Base-by-base conservation (phyloP, 192 early-diverging fungal genomes). In the Backusella westeae region DNA sequence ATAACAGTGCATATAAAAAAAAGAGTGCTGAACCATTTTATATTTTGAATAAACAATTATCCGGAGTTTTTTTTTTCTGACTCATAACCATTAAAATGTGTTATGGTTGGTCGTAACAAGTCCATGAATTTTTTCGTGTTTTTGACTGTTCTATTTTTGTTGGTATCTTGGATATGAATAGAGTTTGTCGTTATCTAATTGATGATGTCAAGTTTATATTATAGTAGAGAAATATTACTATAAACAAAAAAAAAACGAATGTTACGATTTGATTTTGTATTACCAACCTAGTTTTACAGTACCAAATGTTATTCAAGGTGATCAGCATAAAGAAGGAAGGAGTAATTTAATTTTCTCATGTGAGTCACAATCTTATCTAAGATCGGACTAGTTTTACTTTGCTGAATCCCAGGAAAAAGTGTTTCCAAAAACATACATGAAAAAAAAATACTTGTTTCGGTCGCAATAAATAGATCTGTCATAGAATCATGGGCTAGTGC, bases 351-450 rank as follows among this genome's bases (percentile, higher is more conserved):
- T 68, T 36, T 68, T 35, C 34, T 68, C 67, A 68, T 68, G 67
- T 68, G 67, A 68, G 67, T 68, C 67, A 68, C 67, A 36, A 68
- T 68, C 67, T 68, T 68, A 68, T 68, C 67, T 68, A n/a, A 29
- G 67, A 68, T 68, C 67, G 67, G 67, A 68, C 34, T 34, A 35
- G 35, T 68, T 68, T 68, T 1, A 66, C 46, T 49, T 49, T 29
- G 23, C 56, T 63, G 26, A 68, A 68, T 19, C 67, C 67, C 17
- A 36, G 67, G 67, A 36, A 34, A 34, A 19, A 68, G 14, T 68
- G 14, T 68, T n/a, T 68, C n/a, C 67, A 36, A 68, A 35, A 68
- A 21, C 15, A 68, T 68, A 34, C 14, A 21, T 36, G 29, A 34
- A 67, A 29, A 35, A 67, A 34, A 36, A 36, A n/a, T 21, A 12